Evolutionary conservation across 208 protist species (phyloP).

Genomic region (Leishmania gerbilli): DNA sequence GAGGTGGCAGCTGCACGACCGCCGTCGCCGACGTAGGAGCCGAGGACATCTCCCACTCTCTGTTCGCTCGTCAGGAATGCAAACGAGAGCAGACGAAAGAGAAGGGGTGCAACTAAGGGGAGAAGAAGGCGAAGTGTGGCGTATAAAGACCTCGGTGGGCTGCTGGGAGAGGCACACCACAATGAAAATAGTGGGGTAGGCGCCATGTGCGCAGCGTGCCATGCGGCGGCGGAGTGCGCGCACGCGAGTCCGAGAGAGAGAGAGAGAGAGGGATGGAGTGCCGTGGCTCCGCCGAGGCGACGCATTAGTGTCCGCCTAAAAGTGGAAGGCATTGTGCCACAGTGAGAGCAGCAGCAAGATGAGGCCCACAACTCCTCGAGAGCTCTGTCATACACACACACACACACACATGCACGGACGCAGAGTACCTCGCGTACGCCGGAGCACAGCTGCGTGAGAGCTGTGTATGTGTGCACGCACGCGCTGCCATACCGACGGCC

Average conservation of each 20-base stretch:
- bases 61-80: not conserved
- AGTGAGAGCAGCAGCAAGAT: not conserved
- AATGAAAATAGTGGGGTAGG: too few species aligned
- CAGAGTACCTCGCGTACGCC: not conserved
- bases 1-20: slow-evolving; percentile 57
- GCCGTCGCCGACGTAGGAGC: slow-evolving; percentile 13
- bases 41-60: slow-evolving; percentile 3
- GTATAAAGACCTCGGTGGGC: not conserved
- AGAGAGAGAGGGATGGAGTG: not conserved
- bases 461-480: not conserved
- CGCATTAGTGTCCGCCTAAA: not conserved
- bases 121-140: not conserved
- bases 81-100: not conserved
- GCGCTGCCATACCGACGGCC: not conserved
- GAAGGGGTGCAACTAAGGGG: not conserved
- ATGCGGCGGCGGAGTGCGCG: not conserved
- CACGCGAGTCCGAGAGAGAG: not conserved
- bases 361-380: not conserved
- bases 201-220: not conserved
- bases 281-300: not conserved
- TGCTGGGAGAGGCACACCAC: not conserved
- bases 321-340: not conserved
- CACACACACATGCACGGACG: not conserved
- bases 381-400: not conserved
- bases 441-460: not conserved